Percentiles rank a stretch among this genome's conserved stretches.
phyloP scores from a whole-genome alignment of 305 asterid species.

The Fraxinus sp. region DNA sequence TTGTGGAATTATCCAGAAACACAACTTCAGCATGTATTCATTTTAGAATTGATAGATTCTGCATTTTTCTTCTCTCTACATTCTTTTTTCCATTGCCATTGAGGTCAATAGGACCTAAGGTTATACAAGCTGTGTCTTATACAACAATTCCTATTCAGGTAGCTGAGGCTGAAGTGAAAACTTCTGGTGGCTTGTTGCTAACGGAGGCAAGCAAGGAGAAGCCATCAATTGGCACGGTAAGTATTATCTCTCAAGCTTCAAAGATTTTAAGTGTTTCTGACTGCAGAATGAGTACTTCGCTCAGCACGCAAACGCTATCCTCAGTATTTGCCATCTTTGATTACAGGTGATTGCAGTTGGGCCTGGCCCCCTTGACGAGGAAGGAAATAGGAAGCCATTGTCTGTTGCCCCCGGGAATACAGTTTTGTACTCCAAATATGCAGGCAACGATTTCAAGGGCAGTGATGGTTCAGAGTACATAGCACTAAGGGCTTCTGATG shows the following conservation, averaged over 20 bases:
- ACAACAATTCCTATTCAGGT: slow-evolving; percentile 42
- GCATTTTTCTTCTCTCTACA: not conserved
- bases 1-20: not conserved
- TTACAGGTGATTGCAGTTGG: slow-evolving; percentile 71
- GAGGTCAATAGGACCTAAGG: not conserved
- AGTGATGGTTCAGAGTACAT: slow-evolving; percentile 73
- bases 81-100: not conserved
- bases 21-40: not conserved
- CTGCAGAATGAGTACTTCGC: not conserved
- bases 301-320: not conserved
- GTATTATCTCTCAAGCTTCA: not conserved
- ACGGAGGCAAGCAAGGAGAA: slow-evolving; percentile 79
- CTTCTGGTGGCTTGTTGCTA: slow-evolving; percentile 82
- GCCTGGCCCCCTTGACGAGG: slow-evolving; percentile 80
- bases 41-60: not conserved
- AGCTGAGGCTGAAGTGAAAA: slow-evolving; percentile 73
- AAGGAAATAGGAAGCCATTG: slow-evolving; percentile 68
- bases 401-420: slow-evolving; percentile 43
- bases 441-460: slow-evolving; percentile 88
- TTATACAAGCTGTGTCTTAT: not conserved
- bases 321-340: not conserved
- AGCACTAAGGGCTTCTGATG: slow-evolving; percentile 70
- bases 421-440: slow-evolving; percentile 63
- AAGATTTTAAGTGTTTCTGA: not conserved
- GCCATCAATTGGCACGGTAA: slow-evolving; percentile 91